These are phyloP conservation scores for Barnettozyma sucrosica DNA, from an alignment of 805 yeast species.

Conservation along the genomic window DNA sequence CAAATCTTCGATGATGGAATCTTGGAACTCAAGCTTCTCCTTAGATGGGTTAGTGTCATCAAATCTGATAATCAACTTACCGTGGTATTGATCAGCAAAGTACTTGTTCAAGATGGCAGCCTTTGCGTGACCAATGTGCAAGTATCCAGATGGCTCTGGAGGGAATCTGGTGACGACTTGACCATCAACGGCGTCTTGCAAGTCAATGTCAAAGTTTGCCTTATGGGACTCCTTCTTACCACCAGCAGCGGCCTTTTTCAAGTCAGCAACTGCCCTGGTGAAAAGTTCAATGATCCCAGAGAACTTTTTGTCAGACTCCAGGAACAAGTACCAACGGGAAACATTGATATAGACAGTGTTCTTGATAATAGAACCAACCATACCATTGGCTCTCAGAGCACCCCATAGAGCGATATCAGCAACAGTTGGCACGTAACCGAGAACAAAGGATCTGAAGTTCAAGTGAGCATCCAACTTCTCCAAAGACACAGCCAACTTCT, in stretches of 20 bases:
- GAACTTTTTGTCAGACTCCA: constrained; percentile 62
- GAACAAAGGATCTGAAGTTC: constrained; percentile 75
- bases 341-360: constrained; percentile 78
- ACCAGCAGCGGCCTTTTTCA: constrained; percentile 52
- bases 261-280: constrained; percentile 63
- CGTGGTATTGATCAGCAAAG: constrained; percentile 93
- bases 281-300: constrained; percentile 64
- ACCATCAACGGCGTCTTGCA: constrained; percentile 88
- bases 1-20: constrained; percentile 90
- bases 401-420: constrained; percentile 95
- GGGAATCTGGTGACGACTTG: constrained; percentile 98
- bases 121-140: constrained; percentile 98
- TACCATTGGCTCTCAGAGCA: constrained; percentile 84
- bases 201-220: constrained; percentile 91
- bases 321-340: constrained; percentile 86
- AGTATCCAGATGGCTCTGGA: constrained; percentile 98
- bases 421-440: constrained; percentile 59
- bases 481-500: constrained; percentile 69
- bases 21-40: constrained; percentile 92
- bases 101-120: constrained; percentile 96
- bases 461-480: constrained; percentile 78
- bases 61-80: constrained; percentile 92
- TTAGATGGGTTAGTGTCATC: constrained; percentile 98
- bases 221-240: constrained; percentile 80
- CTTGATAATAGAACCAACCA: constrained; percentile 86